These are phyloP conservation scores for Powellomyces hirtus DNA, from an alignment of 192 early-diverging fungal genomes.

Conservation along the genomic window DNA sequence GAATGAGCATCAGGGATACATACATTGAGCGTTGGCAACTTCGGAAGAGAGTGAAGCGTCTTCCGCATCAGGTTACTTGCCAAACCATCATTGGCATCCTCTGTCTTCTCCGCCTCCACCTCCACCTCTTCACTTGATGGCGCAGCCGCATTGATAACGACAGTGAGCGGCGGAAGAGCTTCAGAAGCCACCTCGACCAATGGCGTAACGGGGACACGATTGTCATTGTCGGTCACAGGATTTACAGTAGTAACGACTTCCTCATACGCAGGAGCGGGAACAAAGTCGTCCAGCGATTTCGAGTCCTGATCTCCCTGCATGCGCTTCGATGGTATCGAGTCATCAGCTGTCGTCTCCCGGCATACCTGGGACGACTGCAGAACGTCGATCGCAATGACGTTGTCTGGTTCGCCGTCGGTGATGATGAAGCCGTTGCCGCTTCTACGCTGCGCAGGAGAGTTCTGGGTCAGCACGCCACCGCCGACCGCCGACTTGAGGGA, in stretches of 20 bases:
- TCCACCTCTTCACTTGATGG: not conserved
- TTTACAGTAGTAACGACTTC: not conserved
- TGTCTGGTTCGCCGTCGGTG: slow-evolving; percentile 6
- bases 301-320: not conserved
- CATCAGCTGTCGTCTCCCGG: not conserved
- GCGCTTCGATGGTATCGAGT: not conserved
- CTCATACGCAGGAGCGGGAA: slow-evolving; percentile 27
- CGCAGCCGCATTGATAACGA: too few species aligned
- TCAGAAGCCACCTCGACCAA: not conserved
- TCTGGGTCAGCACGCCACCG: not conserved
- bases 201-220: not conserved
- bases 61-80: not conserved
- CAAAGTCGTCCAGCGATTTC: slow-evolving; percentile 11
- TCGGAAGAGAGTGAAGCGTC: not conserved
- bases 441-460: not conserved
- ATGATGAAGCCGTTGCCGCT: slow-evolving; percentile 11
- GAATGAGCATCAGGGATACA: not conserved
- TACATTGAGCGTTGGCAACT: slow-evolving; percentile 21
- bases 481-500: slow-evolving; percentile 5
- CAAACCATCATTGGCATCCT: not conserved
- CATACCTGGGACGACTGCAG: not conserved
- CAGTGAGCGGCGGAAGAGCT: not conserved
- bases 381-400: slow-evolving; percentile 19
- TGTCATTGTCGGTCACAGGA: not conserved
- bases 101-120: not conserved